Evolutionary conservation across 2,329 filamentous ascomycete species (phyloP).

Genomic region (Xylariaceae sp.): DNA sequence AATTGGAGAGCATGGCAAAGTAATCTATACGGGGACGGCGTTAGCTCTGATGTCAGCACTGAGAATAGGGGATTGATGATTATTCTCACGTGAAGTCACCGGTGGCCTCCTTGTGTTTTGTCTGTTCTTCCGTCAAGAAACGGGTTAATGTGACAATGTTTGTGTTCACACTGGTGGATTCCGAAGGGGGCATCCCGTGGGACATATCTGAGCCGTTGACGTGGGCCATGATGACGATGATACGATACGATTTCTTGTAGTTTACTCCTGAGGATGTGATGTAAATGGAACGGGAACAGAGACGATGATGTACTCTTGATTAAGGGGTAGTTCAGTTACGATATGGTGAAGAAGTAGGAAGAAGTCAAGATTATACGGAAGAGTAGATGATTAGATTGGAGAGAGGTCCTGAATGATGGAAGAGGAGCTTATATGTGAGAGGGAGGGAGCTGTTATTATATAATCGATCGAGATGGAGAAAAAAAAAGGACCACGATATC

Average conservation of each 20-base stretch:
- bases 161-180: conserved; percentile 82
- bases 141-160: conserved; percentile 93
- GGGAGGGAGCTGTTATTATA: neutral
- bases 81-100: conserved; percentile 92
- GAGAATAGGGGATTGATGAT: neutral
- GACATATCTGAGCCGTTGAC: conserved; percentile 16
- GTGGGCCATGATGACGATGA: conserved; percentile 23
- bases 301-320: neutral
- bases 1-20: conserved; percentile 98
- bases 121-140: conserved; percentile 93
- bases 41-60: conserved; percentile 8
- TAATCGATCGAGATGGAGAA: neutral
- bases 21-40: conserved; percentile 51
- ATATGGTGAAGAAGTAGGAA: neutral
- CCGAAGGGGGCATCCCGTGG: conserved; percentile 33
- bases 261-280: neutral
- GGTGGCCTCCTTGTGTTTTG: conserved; percentile 87
- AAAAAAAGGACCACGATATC: neutral
- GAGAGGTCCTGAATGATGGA: neutral
- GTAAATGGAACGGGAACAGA: neutral
- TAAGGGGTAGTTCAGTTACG: no score
- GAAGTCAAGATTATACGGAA: neutral
- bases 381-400: neutral
- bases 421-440: neutral
- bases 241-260: neutral